Evolutionary conservation across 2,329 filamentous ascomycete species (phyloP).

Genomic region (Trichoderma sp.): DNA sequence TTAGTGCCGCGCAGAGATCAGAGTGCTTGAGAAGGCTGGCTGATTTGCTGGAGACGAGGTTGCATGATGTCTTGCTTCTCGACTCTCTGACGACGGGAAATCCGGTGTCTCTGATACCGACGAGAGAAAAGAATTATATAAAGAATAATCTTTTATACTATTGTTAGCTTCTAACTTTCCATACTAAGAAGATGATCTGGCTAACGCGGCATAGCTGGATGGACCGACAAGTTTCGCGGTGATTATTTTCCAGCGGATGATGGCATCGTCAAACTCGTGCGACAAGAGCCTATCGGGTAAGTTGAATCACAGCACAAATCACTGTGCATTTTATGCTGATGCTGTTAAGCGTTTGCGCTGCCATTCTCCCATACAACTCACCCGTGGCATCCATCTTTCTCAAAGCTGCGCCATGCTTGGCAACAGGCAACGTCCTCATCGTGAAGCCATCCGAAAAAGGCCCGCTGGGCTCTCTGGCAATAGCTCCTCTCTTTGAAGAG

Average conservation of each 20-base stretch:
- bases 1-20: constrained; percentile 2
- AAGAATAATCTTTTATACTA: constrained; percentile 16
- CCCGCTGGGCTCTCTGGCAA: background rate
- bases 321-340: background rate
- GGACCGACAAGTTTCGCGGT: constrained; percentile 9
- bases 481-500: constrained; percentile 4
- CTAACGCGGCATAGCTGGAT: background rate
- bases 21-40: background rate
- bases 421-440: constrained; percentile 10
- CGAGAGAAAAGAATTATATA: constrained; percentile 17
- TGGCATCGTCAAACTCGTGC: constrained; percentile 9
- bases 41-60: constrained; percentile 13
- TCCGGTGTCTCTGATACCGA: constrained; percentile 5
- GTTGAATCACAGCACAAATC: background rate
- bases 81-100: constrained; percentile 14
- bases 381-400: background rate
- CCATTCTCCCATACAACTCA: background rate
- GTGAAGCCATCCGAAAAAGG: constrained; percentile 14
- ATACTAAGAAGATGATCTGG: background rate
- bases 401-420: constrained; percentile 3
- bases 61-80: background rate
- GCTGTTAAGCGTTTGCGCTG: background rate
- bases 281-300: constrained; percentile 15
- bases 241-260: constrained; percentile 12
- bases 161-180: background rate